A percentile compares a stretch with the other conserved stretches of the same genome.
These are phyloP conservation scores for Talaromyces proteolyticus DNA, from an alignment of 495 filamentous ascomycete species.

Conservation along the genomic window DNA sequence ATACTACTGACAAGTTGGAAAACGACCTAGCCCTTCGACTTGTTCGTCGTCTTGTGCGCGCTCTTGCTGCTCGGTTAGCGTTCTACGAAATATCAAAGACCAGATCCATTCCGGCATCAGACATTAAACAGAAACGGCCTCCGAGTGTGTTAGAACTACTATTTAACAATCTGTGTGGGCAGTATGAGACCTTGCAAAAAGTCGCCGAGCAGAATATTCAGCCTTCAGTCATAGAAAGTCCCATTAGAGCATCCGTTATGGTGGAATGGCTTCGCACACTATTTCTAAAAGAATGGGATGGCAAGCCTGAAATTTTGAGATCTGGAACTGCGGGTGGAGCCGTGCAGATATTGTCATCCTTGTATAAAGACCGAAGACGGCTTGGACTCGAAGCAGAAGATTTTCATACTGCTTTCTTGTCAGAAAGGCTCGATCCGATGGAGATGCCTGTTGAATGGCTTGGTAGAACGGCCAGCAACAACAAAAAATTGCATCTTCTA, in stretches of 20 bases:
- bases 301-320: constrained; percentile 58
- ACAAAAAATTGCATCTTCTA: constrained; percentile 66
- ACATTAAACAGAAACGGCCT: constrained; percentile 23
- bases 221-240: constrained; percentile 27
- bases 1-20: constrained; percentile 49
- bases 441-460: constrained; percentile 74
- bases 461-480: constrained; percentile 38
- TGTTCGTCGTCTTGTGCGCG: constrained; percentile 47
- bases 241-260: constrained; percentile 45
- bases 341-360: constrained; percentile 65
- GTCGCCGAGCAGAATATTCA: constrained; percentile 25
- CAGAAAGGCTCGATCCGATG: constrained; percentile 70
- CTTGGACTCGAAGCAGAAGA: constrained; percentile 59
- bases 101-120: constrained; percentile 26
- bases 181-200: constrained; percentile 7
- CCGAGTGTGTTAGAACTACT: constrained; percentile 31
- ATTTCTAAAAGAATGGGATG: constrained; percentile 73
- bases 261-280: constrained; percentile 75
- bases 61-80: constrained; percentile 45
- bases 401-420: constrained; percentile 70
- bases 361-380: constrained; percentile 59
- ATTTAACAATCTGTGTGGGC: constrained; percentile 32
- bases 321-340: constrained; percentile 66
- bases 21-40: constrained; percentile 55
- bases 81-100: constrained; percentile 46